Evolutionary conservation across 2,329 filamentous ascomycete species (phyloP), one percentile per base, ranked within the genome.

Genomic region (Cladobotryum protrusum): DNA sequence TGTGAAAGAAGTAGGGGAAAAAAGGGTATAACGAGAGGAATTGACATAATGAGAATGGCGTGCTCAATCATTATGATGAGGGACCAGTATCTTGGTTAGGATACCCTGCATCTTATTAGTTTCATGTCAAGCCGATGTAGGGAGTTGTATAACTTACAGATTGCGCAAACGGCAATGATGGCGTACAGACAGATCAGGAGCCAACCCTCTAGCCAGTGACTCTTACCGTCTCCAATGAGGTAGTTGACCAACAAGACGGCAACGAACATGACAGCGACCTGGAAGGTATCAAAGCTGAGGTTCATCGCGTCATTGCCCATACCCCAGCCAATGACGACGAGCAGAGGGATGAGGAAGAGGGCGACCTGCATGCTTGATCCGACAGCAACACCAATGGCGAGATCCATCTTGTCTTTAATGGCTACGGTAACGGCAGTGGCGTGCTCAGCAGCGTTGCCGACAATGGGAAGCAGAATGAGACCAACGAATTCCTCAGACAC

Each of bases 181-280:
- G 85, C 72, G 61, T 93, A 93, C 3, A 89, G 76, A 36, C 85
- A 87, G 47, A 90, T 86, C 33, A 93, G 67, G 51, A 92, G 69
- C 53, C 83, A 81, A 3, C 88, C 88, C 66, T 93, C 88, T 0
- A 92, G 76, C 72, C 88, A 93, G 59, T 92, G 89, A 54, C 85
- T 90, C 64, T 89, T 82, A 29, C 89, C 89, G 59, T 95, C 89
- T 17, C 85, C 77, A 44, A 95, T 89, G 40, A 95, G 70, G 63
- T 95, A 95, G 64, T 95, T 95, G 51, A 91, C 87, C 33, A 95
- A 76, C 39, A 95, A 80, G 0, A 89, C 87, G 2, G 88, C 83
- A 12, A 93, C 87, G 58, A 95, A 95, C 37, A 95, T 72, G 37
- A 87, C 85, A 18, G 90, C 86, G 13, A 96, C 84, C 70, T 96